Evolutionary conservation across 192 early-diverging fungal species (phyloP), one percentile per base, ranked within the genome.

Genomic region (Coemansia sp.): DNA sequence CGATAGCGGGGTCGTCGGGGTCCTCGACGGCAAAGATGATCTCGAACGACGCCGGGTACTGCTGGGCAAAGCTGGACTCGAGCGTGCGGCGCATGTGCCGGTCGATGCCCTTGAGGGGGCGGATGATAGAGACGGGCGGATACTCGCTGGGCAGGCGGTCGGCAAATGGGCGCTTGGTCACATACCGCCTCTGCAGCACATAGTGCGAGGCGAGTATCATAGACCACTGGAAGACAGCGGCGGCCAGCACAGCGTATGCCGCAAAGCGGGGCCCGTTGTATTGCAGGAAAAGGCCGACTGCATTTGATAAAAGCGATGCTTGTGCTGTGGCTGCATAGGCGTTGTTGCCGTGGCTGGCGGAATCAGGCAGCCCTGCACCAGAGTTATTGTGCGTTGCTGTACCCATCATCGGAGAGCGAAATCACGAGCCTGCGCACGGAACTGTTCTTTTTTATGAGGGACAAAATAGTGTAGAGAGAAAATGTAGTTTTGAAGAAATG

Each of bases 41-140:
- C 69, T 99, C 94, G 46, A 92, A 89, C 22, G 66, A 68, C 14
- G 39, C 68, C 5, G 94, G 93, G 76, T 99, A 99, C 30, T 87
- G 75, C 57, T 95, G 94, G n/a, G 65, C 54, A 73, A 99, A 95
- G 27, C 91, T 88, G 14, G 94, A 94, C 25, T 79, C 78, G 23
- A 99, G 78, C 61, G 95, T 97, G 24, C 85, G 87, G 19, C 77
- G 70, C 72, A 97, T 74, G 71, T 94, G 89, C 54, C 78, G 70
- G 68, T 99, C 97, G 20, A 95, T 62, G 20, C 97, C 97, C 66
- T 97, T 97, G 4, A 99, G 73, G 7, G 97, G 97, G 6, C 95
- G 84, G 62, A 99, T 83, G 60, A 99, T 92, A 1, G 97, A 86
- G 19, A 99, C 95, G 6, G 88, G 89, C 1, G 92, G 92, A 22